phyloP scores from a whole-genome alignment of 768 basidiomycete genomes.

The Filobasidium floriforme region DNA sequence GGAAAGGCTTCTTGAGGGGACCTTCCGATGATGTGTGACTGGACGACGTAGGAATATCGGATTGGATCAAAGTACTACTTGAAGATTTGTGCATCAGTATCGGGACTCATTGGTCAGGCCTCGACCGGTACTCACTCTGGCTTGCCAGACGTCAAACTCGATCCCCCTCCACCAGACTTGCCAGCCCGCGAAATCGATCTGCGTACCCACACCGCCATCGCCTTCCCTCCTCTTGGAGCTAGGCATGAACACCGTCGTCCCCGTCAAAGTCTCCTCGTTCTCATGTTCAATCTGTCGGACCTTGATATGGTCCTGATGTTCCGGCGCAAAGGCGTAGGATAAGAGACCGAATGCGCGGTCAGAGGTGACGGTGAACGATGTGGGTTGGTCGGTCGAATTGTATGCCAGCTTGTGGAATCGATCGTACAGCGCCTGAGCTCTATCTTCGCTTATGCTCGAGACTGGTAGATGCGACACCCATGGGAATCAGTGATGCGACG shows the following conservation, averaged over 20 bases:
- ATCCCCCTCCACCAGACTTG: conserved; percentile 27
- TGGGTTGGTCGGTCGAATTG: background rate
- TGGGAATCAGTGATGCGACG: background rate
- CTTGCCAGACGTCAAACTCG: conserved; percentile 28
- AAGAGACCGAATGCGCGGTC: conserved; percentile 28
- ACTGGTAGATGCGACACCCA: background rate
- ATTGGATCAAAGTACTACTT: conserved; percentile 25
- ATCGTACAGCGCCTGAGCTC: conserved; percentile 3
- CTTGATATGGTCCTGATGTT: conserved; percentile 17
- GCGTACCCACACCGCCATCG: conserved; percentile 20
- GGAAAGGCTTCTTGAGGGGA: conserved; percentile 5
- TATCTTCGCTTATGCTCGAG: background rate
- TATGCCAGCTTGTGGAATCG: conserved; percentile 4
- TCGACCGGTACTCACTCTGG: conserved; percentile 24
- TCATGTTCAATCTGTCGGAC: conserved; percentile 14
- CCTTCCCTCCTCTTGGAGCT: conserved; percentile 29
- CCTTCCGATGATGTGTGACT: conserved; percentile 30
- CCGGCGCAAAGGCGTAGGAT: conserved; percentile 24
- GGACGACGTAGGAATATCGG: conserved; percentile 15
- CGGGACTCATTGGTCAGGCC: background rate
- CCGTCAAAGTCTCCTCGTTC: conserved; percentile 26
- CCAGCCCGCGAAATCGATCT: conserved; percentile 28
- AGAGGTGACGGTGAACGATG: conserved; percentile 25
- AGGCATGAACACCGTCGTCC: conserved; percentile 19
- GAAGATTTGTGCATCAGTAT: conserved; percentile 3